Conservation (phyloP, 2,329 filamentous ascomycete genomes). For the Arachnopeziza araneosa region DNA sequence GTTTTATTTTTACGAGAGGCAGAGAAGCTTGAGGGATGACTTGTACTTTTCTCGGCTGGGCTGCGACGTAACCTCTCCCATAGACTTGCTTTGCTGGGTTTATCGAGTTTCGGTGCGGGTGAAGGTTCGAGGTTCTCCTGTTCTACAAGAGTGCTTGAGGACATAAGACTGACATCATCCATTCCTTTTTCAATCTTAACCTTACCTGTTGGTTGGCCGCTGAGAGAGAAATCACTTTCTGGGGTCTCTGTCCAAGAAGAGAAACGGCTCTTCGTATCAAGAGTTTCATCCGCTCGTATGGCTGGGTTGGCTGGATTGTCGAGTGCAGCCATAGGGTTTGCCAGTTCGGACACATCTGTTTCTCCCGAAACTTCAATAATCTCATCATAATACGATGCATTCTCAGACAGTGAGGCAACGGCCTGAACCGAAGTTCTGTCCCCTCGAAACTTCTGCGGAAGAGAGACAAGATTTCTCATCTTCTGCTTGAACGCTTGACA, state of each 20-base stretch:
- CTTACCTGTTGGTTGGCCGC: neutral
- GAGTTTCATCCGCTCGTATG: neutral
- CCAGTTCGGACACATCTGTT: neutral
- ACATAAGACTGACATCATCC: neutral
- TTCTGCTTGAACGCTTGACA: neutral
- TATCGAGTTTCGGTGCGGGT: neutral
- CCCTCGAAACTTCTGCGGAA: neutral
- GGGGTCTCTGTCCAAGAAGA: neutral
- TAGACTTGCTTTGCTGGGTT: neutral
- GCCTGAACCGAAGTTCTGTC: neutral
- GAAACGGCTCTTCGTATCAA: neutral
- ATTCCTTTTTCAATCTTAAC: neutral
- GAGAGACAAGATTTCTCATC: neutral
- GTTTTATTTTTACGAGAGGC: neutral
- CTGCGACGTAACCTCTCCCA: neutral
- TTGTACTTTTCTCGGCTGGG: neutral
- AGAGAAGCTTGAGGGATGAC: neutral
- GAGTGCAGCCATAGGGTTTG: neutral
- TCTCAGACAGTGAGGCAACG: neutral
- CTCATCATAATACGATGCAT: neutral
- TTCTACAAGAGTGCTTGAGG: neutral
- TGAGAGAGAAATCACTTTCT: neutral
- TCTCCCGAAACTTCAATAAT: neutral
- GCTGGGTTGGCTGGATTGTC: neutral
- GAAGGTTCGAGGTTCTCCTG: neutral